These are phyloP conservation scores for Rhizophagus clarus DNA, from an alignment of 192 early-diverging fungal genomes.

Conservation along the genomic window DNA sequence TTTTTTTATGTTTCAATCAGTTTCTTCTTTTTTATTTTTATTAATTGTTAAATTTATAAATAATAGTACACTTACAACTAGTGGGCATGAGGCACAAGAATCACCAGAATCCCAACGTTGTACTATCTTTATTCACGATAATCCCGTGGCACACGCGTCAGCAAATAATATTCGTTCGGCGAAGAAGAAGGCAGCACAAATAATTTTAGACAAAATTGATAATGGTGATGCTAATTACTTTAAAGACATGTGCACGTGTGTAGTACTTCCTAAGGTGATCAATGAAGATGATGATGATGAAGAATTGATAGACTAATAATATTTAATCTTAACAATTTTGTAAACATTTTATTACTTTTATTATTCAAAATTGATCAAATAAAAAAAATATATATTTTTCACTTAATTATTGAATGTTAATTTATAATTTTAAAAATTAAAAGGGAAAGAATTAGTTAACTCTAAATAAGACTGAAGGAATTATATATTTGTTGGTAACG, in stretches of 20 bases:
- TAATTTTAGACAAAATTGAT: slow-evolving; percentile 35
- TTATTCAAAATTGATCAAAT: too few relatives aligned
- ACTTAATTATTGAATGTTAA: not conserved
- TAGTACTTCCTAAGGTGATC: slow-evolving; percentile 1
- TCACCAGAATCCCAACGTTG: slow-evolving; percentile 35
- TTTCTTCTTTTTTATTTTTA: not conserved
- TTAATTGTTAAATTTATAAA: not conserved
- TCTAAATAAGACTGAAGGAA: not conserved
- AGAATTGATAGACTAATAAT: slow-evolving; percentile 15
- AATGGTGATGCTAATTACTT: slow-evolving; percentile 37
- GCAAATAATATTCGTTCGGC: slow-evolving; percentile 44
- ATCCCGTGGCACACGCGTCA: slow-evolving; percentile 31
- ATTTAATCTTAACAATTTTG: not conserved
- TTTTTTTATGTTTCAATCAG: not conserved
- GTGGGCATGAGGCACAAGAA: slow-evolving; percentile 11
- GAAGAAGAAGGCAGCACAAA: slow-evolving; percentile 42
- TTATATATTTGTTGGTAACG: not conserved
- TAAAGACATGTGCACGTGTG: slow-evolving; percentile 39
- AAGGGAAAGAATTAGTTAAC: not conserved
- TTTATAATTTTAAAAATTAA: not conserved
- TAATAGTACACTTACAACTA: slow-evolving; percentile 38
- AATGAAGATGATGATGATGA: slow-evolving; percentile 17
- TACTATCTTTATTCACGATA: slow-evolving; percentile 47
- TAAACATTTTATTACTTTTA: not conserved
- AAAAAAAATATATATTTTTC: too few relatives aligned